phyloP scores from a whole-genome alignment of 257 asterid species.

The Leonotis leonurus region DNA sequence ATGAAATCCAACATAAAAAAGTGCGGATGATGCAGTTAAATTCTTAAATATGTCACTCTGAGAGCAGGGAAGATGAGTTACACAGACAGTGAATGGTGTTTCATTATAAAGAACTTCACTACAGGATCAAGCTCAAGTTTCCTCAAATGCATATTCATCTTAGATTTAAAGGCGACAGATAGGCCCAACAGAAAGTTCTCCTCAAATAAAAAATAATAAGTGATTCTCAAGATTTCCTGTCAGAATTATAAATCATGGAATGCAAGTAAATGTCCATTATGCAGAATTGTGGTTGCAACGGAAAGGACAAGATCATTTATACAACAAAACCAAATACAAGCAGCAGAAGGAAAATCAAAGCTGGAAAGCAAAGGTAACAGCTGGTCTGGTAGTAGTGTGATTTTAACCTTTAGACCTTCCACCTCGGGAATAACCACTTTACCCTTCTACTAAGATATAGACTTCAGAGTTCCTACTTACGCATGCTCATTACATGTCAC shows the following conservation, averaged over 20 bases:
- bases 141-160: background rate
- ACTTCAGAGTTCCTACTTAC: conserved; percentile 10
- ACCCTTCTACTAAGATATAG: conserved; percentile 4
- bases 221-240: background rate
- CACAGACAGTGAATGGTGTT: background rate
- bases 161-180: background rate
- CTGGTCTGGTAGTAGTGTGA: no score
- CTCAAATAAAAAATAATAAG: background rate
- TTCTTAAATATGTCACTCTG: background rate
- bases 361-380: background rate
- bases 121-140: background rate
- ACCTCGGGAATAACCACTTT: no score
- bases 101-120: background rate
- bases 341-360: conserved; percentile 1
- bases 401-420: no score
- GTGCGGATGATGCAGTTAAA: background rate
- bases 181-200: background rate
- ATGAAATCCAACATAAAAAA: background rate
- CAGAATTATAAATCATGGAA: background rate
- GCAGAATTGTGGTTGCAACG: background rate
- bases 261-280: background rate
- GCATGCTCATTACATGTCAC: background rate
- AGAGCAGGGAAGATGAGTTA: background rate
- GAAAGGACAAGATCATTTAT: background rate
- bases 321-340: background rate